Percentiles rank a stretch among this genome's conserved stretches.
phyloP scores from a whole-genome alignment of 2,329 filamentous ascomycete species.

The Cercospora beticola region DNA sequence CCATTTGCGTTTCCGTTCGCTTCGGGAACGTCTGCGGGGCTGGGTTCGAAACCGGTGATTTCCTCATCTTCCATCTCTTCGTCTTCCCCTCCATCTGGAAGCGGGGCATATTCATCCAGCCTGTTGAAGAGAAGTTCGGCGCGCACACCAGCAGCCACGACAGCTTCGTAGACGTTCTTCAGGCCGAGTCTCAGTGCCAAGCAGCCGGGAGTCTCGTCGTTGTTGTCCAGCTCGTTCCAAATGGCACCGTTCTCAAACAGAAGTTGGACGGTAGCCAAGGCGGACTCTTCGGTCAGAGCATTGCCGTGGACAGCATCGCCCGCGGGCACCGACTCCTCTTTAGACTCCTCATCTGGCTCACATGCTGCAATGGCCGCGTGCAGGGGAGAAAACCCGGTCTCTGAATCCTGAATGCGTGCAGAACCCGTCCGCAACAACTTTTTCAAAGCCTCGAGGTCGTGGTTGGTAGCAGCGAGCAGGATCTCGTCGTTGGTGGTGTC shows the following conservation, averaged over 20 bases:
- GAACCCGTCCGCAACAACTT: conserved; percentile 64
- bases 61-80: conserved; percentile 44
- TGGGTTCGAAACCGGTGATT: conserved; percentile 39
- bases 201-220: conserved; percentile 89
- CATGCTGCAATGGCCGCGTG: conserved; percentile 79
- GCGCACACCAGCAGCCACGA: conserved; percentile 85
- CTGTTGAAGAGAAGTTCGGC: conserved; percentile 84
- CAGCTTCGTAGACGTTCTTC: conserved; percentile 71
- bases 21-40: conserved; percentile 22
- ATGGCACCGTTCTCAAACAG: conserved; percentile 87
- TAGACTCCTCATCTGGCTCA: conserved; percentile 45
- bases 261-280: conserved; percentile 67
- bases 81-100: conserved; percentile 59
- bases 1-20: conserved; percentile 26
- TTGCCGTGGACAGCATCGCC: conserved; percentile 38
- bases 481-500: conserved; percentile 57
- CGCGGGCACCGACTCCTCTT: conserved; percentile 33
- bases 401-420: conserved; percentile 76
- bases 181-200: conserved; percentile 70
- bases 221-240: conserved; percentile 90
- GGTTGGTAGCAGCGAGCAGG: conserved; percentile 64
- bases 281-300: conserved; percentile 54
- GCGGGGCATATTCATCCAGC: conserved; percentile 75
- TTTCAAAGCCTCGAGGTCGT: conserved; percentile 67
- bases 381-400: conserved; percentile 81